Percentiles rank a stretch among this genome's conserved stretches.
Conservation (phyloP, 352 stramenopile genomes). For the Pythium graminicola region DNA sequence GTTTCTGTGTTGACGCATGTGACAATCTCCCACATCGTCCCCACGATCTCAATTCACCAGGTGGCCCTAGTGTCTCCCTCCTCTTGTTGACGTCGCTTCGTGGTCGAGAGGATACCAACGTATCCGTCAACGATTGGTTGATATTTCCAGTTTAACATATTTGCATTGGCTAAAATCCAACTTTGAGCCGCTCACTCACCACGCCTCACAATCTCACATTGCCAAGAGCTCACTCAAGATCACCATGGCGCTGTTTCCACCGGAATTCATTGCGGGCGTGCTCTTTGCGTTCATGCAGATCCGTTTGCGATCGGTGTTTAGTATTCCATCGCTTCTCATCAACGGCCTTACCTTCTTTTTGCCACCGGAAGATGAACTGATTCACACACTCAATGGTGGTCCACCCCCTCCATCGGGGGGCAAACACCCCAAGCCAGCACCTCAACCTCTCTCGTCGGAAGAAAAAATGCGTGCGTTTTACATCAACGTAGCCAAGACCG, state of each 20-base stretch:
- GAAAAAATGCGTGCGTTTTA: slow-evolving; percentile 73
- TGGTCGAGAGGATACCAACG: background rate
- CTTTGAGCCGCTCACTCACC: too few relatives aligned
- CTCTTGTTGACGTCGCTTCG: too few relatives aligned
- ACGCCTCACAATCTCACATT: too few relatives aligned
- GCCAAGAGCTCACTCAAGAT: too few relatives aligned
- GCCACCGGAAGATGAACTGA: slow-evolving; percentile 62
- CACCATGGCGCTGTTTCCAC: slow-evolving; percentile 67
- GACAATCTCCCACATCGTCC: too few relatives aligned
- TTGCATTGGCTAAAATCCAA: background rate
- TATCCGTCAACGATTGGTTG: background rate
- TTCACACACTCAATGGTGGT: slow-evolving; percentile 59
- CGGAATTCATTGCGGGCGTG: slow-evolving; percentile 64
- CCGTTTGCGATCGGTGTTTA: slow-evolving; percentile 54
- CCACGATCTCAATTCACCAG: too few relatives aligned
- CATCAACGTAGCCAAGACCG: slow-evolving; percentile 59
- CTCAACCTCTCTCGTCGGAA: slow-evolving; percentile 36
- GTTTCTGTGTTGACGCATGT: too few relatives aligned
- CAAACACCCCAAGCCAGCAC: slow-evolving; percentile 3
- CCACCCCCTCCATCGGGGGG: background rate
- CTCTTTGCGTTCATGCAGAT: slow-evolving; percentile 66
- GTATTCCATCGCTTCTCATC: slow-evolving; percentile 46
- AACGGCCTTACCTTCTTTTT: slow-evolving; percentile 71
- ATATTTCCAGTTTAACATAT: background rate
- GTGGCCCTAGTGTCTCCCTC: too few relatives aligned